phyloP scores from a whole-genome alignment of 495 filamentous ascomycete species.

The Podospora bellae-mahoneyi region DNA sequence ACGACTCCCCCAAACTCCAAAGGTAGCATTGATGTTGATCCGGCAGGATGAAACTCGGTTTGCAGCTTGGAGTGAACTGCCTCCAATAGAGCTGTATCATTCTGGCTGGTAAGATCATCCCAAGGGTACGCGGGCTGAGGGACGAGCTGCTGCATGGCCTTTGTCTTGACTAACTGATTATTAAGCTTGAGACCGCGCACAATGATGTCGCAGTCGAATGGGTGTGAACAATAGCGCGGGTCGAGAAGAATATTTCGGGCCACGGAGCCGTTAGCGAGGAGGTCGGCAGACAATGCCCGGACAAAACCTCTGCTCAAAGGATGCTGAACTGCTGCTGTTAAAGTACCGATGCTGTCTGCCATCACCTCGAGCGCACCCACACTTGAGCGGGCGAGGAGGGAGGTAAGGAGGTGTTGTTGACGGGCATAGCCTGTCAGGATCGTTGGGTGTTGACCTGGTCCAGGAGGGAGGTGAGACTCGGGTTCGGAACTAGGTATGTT shows the following conservation, averaged over 20 bases:
- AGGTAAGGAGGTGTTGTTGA: constrained; percentile 34
- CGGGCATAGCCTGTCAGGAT: constrained; percentile 40
- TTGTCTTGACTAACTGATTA: constrained; percentile 36
- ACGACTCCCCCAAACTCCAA: constrained; percentile 43
- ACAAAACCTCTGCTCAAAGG: constrained; percentile 42
- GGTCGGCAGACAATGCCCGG: constrained; percentile 32
- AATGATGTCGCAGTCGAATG: constrained; percentile 32
- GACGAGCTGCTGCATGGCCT: constrained; percentile 33
- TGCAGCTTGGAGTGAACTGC: constrained; percentile 20
- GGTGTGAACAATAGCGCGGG: constrained; percentile 34
- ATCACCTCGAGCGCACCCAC: constrained; percentile 33
- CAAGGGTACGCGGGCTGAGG: constrained; percentile 18
- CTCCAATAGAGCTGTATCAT: constrained; percentile 20
- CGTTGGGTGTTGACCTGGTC: constrained; percentile 33
- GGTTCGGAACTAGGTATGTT: constrained; percentile 22
- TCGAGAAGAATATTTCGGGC: constrained; percentile 33
- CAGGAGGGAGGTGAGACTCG: constrained; percentile 26
- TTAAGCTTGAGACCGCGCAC: constrained; percentile 25
- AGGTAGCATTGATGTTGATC: constrained; percentile 48
- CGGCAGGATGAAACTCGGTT: constrained; percentile 32
- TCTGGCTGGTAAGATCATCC: background rate
- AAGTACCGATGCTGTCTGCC: constrained; percentile 38
- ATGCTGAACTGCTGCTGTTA: constrained; percentile 27
- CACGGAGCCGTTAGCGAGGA: constrained; percentile 29
- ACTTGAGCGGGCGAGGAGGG: constrained; percentile 17